Evolutionary conservation across 106 monocot species (phyloP), one percentile per base, ranked within the genome.

Genomic region (Acanthochlamys bracteata): DNA sequence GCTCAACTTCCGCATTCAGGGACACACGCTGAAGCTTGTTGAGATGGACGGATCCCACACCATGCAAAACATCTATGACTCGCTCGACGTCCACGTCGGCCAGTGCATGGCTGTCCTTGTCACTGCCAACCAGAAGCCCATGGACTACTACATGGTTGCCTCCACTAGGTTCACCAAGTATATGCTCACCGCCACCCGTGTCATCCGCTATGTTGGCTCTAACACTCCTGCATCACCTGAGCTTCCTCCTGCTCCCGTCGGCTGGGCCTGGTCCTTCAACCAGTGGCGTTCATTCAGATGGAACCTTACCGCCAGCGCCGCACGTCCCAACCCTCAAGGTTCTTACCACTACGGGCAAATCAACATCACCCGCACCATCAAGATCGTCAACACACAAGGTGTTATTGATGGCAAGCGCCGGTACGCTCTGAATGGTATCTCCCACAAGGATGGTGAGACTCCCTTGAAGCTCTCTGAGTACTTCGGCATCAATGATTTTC

Each of bases 1-100:
- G 3, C 76, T 86, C 61, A 86, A 86, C 68, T 82, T 82, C 61
- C 65, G 82, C 21, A 61, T 86, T 55, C 86, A 86, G 40, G 70
- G 73, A 19, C 86, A 86, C 68, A 3, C 41, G 8, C 25, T 85
- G 78, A 72, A 51, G 61, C 74, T 85, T 3, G 85, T 85, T 15
- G 81, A 85, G 75, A 81, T 85, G 76, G 86, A 79, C 55, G 86
- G 86, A 1, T 82, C 86, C 7, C 86, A 86, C 76, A 76, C 79
- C 55, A 57, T 82, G 43, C 82, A 86, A 67, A 82, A 86, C 74
- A 12, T 40, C 14, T 78, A 78, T 58, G 69, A 72, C 24, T 72
- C 78, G 24, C 63, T 78, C 56, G 78, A 78, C 57, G 53, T 78
- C 43, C 78, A 78, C 63, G 57, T 63, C 61, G 78, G 68, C 9